Conservation (phyloP, 2,329 filamentous ascomycete species). For the Akanthomyces lecanii region DNA sequence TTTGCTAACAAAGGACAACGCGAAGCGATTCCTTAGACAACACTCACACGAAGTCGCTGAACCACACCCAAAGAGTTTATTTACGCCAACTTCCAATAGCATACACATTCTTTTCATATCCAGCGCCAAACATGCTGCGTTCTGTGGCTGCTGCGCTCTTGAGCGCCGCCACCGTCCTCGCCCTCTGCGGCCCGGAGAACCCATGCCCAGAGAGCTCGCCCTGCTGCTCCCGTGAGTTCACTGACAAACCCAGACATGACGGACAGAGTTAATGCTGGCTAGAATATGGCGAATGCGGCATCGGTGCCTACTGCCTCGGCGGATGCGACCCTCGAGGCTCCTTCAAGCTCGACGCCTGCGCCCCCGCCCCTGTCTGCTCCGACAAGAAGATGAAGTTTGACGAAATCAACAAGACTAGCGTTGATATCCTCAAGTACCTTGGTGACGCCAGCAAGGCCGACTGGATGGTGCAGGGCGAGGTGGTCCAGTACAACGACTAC, state of each 20-base stretch:
- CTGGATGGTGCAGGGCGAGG: constrained; percentile 83
- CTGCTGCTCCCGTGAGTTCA: constrained; percentile 72
- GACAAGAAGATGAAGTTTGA: constrained; percentile 69
- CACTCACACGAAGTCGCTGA: neutral
- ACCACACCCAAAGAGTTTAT: neutral
- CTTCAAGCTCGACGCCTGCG: constrained; percentile 76
- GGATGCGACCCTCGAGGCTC: constrained; percentile 90
- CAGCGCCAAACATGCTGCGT: constrained; percentile 29
- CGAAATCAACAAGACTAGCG: constrained; percentile 60
- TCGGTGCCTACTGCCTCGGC: constrained; percentile 91
- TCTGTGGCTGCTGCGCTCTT: constrained; percentile 31
- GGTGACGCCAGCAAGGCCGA: constrained; percentile 76
- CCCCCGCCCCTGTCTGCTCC: constrained; percentile 78
- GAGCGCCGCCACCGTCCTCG: constrained; percentile 29
- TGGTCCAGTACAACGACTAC: constrained; percentile 62
- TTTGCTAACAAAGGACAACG: neutral
- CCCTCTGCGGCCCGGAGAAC: constrained; percentile 43
- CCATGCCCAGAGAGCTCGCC: constrained; percentile 70
- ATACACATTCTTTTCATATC: neutral
- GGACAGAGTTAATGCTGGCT: neutral
- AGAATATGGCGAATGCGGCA: constrained; percentile 92
- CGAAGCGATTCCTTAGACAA: neutral
- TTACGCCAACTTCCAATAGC: neutral
- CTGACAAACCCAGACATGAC: too few species aligned
- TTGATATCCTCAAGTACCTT: constrained; percentile 74